Conservation (phyloP, 352 stramenopile species). For the Pythium utonaiense region DNA sequence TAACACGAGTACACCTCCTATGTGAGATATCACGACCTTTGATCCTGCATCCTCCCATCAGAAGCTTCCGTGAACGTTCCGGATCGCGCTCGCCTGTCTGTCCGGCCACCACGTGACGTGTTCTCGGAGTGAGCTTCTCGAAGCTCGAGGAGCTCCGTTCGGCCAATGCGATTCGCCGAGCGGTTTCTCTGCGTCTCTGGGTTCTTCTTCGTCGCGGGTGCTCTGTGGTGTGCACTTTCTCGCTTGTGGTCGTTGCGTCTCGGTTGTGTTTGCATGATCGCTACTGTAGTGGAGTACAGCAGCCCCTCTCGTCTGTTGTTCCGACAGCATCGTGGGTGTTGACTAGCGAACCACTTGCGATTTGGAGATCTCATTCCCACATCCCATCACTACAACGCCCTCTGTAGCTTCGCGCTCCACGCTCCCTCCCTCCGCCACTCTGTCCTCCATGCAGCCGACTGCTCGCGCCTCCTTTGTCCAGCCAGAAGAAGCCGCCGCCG, state of each 20-base stretch:
- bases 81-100: conserved; percentile 9
- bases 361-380: conserved; percentile 21
- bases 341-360: conserved; percentile 8
- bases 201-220: neutral
- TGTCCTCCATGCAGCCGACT: conserved; percentile 21
- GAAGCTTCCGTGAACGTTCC: conserved; percentile 26
- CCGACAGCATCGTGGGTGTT: neutral
- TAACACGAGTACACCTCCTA: neutral
- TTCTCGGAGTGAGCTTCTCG: conserved; percentile 26
- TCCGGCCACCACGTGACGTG: conserved; percentile 15
- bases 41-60: conserved; percentile 13
- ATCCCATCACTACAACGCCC: neutral
- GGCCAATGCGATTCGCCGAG: neutral
- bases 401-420: neutral
- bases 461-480: conserved; percentile 8
- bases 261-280: conserved; percentile 13
- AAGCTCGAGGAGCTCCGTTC: conserved; percentile 9
- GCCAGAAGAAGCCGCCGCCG: neutral
- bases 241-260: neutral
- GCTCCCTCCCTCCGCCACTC: neutral
- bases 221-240: neutral
- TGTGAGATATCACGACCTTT: neutral
- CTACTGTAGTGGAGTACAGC: too few relatives aligned
- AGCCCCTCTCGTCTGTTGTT: neutral
- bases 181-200: neutral